Conservation (phyloP, 306 rosid genomes). For the Cyclanthera cordifolia region DNA sequence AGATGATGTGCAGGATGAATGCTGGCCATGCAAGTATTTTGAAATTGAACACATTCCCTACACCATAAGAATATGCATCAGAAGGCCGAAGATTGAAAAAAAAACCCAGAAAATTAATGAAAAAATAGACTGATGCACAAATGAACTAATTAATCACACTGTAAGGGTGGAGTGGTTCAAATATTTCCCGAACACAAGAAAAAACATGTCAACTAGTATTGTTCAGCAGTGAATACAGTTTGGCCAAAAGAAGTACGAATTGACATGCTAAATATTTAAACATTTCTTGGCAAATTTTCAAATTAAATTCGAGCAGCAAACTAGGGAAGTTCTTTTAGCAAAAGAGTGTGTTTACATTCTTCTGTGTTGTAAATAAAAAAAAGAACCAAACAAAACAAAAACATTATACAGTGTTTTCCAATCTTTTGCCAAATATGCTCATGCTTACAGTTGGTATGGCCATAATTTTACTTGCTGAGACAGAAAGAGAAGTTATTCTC, state of each 20-base stretch:
- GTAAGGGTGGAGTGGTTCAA: not conserved
- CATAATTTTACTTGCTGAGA: slow-evolving; percentile 80
- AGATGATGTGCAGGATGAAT: slow-evolving; percentile 25
- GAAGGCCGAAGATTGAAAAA: slow-evolving; percentile 5
- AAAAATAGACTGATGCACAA: not conserved
- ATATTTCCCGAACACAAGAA: not conserved
- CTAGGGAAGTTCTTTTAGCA: not conserved
- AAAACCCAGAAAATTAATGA: not conserved
- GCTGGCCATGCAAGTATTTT: slow-evolving; percentile 59
- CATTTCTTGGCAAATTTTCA: not conserved
- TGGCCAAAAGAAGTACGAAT: not conserved
- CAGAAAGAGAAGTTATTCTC: slow-evolving; percentile 73
- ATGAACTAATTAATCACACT: slow-evolving; percentile 2
- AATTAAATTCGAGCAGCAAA: not conserved
- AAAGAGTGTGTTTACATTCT: not conserved
- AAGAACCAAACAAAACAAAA: not conserved
- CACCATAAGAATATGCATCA: slow-evolving; percentile 12
- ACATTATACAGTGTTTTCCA: not conserved
- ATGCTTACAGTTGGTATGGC: slow-evolving; percentile 74
- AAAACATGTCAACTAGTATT: not conserved
- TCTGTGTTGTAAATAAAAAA: not conserved
- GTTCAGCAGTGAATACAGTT: not conserved
- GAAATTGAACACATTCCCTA: slow-evolving; percentile 76
- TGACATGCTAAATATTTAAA: not conserved
- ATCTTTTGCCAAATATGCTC: slow-evolving; percentile 9